Evolutionary conservation across 495 filamentous ascomycete genomes (phyloP).

Genomic region (Penicillium bovifimosum): DNA sequence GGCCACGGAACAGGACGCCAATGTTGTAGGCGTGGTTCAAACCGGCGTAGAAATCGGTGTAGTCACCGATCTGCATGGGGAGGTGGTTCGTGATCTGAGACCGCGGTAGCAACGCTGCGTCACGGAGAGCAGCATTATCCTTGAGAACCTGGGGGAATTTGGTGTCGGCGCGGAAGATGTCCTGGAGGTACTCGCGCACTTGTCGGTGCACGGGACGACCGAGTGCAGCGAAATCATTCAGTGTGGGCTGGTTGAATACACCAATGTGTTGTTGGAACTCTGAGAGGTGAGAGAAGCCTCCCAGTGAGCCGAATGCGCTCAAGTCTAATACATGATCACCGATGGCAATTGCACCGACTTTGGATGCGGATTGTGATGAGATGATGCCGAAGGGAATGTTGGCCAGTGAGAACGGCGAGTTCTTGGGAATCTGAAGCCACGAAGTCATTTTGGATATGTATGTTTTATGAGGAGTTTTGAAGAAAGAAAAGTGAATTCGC

Average conservation of each 20-base stretch:
- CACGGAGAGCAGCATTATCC: constrained; percentile 49
- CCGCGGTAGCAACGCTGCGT: constrained; percentile 49
- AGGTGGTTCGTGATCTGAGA: constrained; percentile 64
- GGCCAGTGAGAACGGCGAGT: constrained; percentile 73
- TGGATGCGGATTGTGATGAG: constrained; percentile 45
- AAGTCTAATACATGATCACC: constrained; percentile 76
- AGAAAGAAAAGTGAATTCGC: not conserved
- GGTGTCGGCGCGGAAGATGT: constrained; percentile 59
- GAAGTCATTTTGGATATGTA: constrained; percentile 44
- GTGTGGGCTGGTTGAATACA: constrained; percentile 63
- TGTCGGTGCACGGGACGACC: constrained; percentile 65
- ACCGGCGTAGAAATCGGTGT: constrained; percentile 97
- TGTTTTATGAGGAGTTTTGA: not conserved
- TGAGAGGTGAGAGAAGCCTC: constrained; percentile 58
- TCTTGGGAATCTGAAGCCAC: constrained; percentile 61
- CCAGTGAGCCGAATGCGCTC: constrained; percentile 51
- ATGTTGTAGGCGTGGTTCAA: constrained; percentile 79
- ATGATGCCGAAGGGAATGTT: constrained; percentile 96
- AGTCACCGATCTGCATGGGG: constrained; percentile 87
- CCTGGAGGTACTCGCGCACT: constrained; percentile 69
- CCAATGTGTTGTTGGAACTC: constrained; percentile 48
- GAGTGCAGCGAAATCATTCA: constrained; percentile 80
- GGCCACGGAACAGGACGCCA: constrained; percentile 78
- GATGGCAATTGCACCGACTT: constrained; percentile 71
- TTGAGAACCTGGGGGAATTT: constrained; percentile 54